Base-by-base conservation (phyloP, 2,329 filamentous ascomycete genomes). In the Apiospora hydei region DNA sequence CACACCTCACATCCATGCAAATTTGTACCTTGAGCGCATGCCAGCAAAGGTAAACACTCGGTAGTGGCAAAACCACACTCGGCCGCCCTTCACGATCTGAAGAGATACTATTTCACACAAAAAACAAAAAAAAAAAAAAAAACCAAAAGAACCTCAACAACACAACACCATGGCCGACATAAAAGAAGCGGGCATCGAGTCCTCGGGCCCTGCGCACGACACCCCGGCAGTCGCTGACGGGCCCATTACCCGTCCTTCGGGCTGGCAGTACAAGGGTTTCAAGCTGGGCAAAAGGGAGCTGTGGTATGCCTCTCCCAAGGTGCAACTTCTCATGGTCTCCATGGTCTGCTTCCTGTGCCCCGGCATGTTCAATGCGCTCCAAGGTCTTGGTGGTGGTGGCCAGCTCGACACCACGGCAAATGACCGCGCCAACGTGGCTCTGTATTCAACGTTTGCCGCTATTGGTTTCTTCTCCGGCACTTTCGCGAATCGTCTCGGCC, bases 401-500 rank as follows among this genome's bases (percentile, higher is more conserved):
- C 88, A 88, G 77, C 80, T 90, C 74, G 84, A 90, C 78, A 74
- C 83, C 11, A 86, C 84, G 34, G 90, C 84, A 69, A 80, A 83
- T 86, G 92, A 92, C 80, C 88, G 92, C 76, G 90, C 92, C 77
- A 80, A 78, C 71, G 84, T 82, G 14, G 86, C 86, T 7, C 82
- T 87, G 13, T 86, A 88, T 77, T 84, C 82, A 13, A 85, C 85
- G 47, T 88, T 88, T 72, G 84, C 89, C 64, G 84, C 90, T 69
- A 86, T 91, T 51, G 92, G 89, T 74, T 89, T 94, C 83, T 88
- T 93, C 79, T 92, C 93, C 76, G 92, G 92, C 71, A 95, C 92
- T 70, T 88, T 95, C 78, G 91, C 92, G 83, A 96, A 96, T 84
- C 89, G 88, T 75, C 85, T 95, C 70, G 94, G 93, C 71, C 88